Conservation (phyloP, 106 monocot genomes). For the Alisma plantagoaquatica region DNA sequence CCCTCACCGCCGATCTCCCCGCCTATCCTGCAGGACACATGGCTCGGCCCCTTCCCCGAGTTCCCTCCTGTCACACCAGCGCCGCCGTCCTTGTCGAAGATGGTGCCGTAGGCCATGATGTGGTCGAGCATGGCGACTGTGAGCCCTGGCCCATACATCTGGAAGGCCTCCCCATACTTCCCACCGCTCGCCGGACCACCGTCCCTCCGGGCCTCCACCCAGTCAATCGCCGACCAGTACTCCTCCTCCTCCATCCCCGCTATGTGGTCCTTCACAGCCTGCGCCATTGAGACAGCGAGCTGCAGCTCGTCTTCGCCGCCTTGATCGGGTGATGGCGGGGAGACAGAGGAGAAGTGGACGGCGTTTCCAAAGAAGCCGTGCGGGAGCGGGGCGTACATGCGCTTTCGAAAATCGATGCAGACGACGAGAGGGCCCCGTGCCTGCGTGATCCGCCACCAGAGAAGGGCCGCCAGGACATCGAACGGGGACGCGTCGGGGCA, state of each 20-base stretch:
- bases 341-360: conserved; percentile 44
- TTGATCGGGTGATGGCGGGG: conserved; percentile 18
- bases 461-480: conserved; percentile 57
- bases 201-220: conserved; percentile 44
- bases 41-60: conserved; percentile 6
- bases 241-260: conserved; percentile 33
- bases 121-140: conserved; percentile 14
- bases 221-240: conserved; percentile 21
- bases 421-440: conserved; percentile 19
- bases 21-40: conserved; percentile 9
- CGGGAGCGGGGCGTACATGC: conserved; percentile 76
- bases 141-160: conserved; percentile 25
- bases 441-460: conserved; percentile 36
- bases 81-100: conserved; percentile 10
- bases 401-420: conserved; percentile 58
- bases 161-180: conserved; percentile 10
- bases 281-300: conserved; percentile 13
- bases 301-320: not conserved
- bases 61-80: too few relatives aligned
- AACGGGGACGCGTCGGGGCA: conserved; percentile 44
- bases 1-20: conserved; percentile 15
- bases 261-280: conserved; percentile 30
- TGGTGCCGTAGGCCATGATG: conserved; percentile 7
- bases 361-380: conserved; percentile 84
- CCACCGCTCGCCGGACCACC: conserved; percentile 32